phyloP scores from a whole-genome alignment of 148 eudicot species.

The Rhododendron ferrugineum region DNA sequence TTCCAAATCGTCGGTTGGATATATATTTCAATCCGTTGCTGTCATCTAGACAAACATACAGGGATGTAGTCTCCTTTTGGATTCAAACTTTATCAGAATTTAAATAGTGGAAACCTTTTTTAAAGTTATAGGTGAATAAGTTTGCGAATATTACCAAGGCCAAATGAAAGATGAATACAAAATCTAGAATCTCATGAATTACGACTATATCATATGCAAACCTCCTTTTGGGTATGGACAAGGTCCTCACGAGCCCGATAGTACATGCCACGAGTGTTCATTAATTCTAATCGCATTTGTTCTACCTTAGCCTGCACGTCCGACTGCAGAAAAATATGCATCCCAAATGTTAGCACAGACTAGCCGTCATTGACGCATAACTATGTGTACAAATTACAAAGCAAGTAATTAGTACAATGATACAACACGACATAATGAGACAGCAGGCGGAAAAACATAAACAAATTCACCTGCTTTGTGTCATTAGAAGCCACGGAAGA shows the following conservation, averaged over 20 bases:
- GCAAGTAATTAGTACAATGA: neutral
- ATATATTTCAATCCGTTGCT: neutral
- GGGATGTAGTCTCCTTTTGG: neutral
- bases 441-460: neutral
- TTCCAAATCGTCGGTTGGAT: too few species aligned
- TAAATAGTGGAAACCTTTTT: neutral
- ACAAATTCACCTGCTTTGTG: constrained; percentile 33
- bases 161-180: neutral
- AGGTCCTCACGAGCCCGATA: constrained; percentile 66
- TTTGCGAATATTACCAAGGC: neutral
- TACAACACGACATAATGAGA: neutral
- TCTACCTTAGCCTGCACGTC: constrained; percentile 57
- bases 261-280: constrained; percentile 51
- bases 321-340: constrained; percentile 35
- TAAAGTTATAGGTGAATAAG: neutral
- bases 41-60: neutral
- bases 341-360: neutral
- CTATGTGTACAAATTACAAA: neutral
- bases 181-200: neutral
- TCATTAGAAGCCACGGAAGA: constrained; percentile 27
- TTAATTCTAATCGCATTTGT: constrained; percentile 51
- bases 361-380: neutral
- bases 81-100: neutral
- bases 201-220: constrained; percentile 5
- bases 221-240: constrained; percentile 62